A percentile compares a stretch with the other conserved stretches of the same genome.
Evolutionary conservation across 148 eudicot genomes (phyloP).

Genomic region (Nepenthes gracilis): DNA sequence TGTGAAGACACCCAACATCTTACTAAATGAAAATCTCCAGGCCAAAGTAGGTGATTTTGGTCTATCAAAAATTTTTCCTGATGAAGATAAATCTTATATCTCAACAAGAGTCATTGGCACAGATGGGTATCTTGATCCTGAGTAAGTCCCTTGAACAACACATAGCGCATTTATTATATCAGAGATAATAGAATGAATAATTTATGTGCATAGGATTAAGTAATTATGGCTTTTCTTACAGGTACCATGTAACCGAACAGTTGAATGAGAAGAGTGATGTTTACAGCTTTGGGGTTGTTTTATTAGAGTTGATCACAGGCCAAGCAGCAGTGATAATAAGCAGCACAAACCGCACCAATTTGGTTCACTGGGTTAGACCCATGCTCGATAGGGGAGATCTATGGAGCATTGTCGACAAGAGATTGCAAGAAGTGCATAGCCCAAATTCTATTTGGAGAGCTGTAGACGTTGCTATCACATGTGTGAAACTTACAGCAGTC

Average conservation of each 20-base stretch:
- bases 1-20: conserved; percentile 20
- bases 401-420: conserved; percentile 6
- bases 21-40: conserved; percentile 12
- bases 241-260: not conserved
- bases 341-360: not conserved
- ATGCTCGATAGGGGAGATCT: conserved; percentile 7
- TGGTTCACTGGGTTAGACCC: conserved; percentile 1
- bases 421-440: conserved; percentile 5
- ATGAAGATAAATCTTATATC: conserved; percentile 8
- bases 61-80: conserved; percentile 17
- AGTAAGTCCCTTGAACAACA: conserved; percentile 8
- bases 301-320: conserved; percentile 6
- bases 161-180: not conserved
- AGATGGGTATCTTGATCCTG: conserved; percentile 20
- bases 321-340: not conserved
- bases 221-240: not conserved
- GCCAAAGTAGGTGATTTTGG: conserved; percentile 28
- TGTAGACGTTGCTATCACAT: conserved; percentile 6
- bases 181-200: not conserved
- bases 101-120: conserved; percentile 19
- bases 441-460: conserved; percentile 9
- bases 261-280: conserved; percentile 9
- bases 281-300: conserved; percentile 9
- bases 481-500: not conserved
- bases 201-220: not conserved